phyloP scores from a whole-genome alignment of 2,329 filamentous ascomycete genomes.

The Domatiomyces catenatus region DNA sequence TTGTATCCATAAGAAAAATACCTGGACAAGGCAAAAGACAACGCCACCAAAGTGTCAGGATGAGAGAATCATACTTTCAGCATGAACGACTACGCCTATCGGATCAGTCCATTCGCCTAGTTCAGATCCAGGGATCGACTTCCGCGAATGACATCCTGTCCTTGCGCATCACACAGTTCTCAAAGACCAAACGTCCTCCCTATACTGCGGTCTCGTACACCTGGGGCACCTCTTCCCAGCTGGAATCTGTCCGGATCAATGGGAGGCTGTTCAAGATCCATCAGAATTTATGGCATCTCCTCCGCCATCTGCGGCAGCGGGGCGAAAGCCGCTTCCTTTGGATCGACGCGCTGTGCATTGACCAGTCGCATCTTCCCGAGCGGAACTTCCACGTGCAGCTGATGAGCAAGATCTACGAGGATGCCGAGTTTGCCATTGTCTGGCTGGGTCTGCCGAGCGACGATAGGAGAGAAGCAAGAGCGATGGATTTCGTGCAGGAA shows the following conservation, averaged over 20 bases:
- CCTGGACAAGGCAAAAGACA: background rate
- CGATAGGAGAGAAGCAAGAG: slow-evolving; percentile 12
- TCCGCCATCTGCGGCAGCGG: slow-evolving; percentile 11
- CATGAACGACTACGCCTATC: slow-evolving; percentile 13
- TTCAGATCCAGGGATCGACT: slow-evolving; percentile 14
- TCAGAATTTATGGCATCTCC: slow-evolving; percentile 11
- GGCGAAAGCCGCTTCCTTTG: slow-evolving; percentile 12
- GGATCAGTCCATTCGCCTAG: slow-evolving; percentile 13
- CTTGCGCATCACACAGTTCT: slow-evolving; percentile 16
- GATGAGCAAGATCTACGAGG: slow-evolving; percentile 15
- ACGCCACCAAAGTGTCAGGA: background rate
- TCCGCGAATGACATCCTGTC: slow-evolving; percentile 4
- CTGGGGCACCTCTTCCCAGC: slow-evolving; percentile 10
- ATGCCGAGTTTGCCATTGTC: slow-evolving; percentile 10
- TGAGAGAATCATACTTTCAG: slow-evolving; percentile 6
- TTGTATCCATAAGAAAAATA: background rate
- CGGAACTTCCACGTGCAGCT: slow-evolving; percentile 15
- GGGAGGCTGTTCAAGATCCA: slow-evolving; percentile 11
- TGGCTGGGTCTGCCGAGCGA: slow-evolving; percentile 18
- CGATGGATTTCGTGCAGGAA: slow-evolving; percentile 12
- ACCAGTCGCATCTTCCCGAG: slow-evolving; percentile 15
- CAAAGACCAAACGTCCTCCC: slow-evolving; percentile 8
- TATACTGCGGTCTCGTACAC: slow-evolving; percentile 17
- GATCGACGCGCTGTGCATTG: slow-evolving; percentile 16
- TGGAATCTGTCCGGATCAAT: slow-evolving; percentile 11